Evolutionary conservation across 2,329 filamentous ascomycete species (phyloP), one percentile per base, ranked within the genome.

Genomic region (Alternaria triticimaculans): DNA sequence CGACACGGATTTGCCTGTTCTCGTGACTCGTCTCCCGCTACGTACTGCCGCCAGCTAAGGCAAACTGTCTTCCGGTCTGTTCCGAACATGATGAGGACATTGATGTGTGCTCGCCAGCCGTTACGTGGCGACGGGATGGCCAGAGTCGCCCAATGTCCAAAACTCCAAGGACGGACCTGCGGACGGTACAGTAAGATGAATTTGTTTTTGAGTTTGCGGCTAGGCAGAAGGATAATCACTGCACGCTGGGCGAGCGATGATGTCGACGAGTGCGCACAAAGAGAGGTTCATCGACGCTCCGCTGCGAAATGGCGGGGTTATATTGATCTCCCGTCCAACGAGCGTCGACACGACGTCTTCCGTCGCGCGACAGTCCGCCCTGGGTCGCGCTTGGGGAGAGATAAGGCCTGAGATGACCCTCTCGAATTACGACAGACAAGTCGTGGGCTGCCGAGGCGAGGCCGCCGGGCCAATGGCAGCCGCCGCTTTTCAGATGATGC

Each of bases 381-480:
- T 64, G 66, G 68, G 73, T 28, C 59, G 58, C 55, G 54, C 50
- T 50, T 62, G 67, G 63, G 60, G 54, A 55, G 60, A 63, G 77
- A 79, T 79, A 80, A 78, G 76, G 63, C 55, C 53, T 55, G 49
- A 67, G 63, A 78, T 79, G 77, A 80, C 76, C 56, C 66, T 66
- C 65, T 57, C 57, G 62, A 78, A 79, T 80, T 80, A 79, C 76
- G 68, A 66, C 72, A 71, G 69, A 58, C 61, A 68, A 73, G 71
- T 63, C 59, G 55, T 67, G 67, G 62, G 64, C 64, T 58, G 66
- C 62, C 62, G 60, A 54, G 44, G 64, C 68, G 62, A 57, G 56
- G 55, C 53, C 28, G 60, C 64, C 70, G 73, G 67, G 57, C 78
- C 76, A 80, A 79, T 80, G 37, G 60, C 12, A 46, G 64, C 23